Percentiles rank a stretch among this genome's conserved stretches.
phyloP scores from a whole-genome alignment of 2,329 filamentous ascomycete genomes.

The Fusarium phyllophilum region DNA sequence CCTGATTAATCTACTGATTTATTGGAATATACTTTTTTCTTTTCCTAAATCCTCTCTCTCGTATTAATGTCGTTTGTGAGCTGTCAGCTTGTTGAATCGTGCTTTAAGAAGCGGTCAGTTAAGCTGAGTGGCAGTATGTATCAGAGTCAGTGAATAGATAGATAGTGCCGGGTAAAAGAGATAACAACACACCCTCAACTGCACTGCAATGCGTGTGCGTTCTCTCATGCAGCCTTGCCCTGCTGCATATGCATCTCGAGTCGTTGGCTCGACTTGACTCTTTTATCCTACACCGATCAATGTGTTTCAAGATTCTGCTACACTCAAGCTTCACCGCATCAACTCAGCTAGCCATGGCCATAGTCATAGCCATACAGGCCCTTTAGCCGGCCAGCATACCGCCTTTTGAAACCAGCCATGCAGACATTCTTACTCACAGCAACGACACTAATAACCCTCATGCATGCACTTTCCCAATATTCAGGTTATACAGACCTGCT shows the following conservation, averaged over 20 bases:
- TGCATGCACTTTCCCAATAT: slow-evolving; percentile 16
- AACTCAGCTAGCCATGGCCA: not conserved
- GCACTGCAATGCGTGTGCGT: not conserved
- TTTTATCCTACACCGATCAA: slow-evolving; percentile 34
- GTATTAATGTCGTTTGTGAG: slow-evolving; percentile 23
- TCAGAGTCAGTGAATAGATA: not conserved
- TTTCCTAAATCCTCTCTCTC: not conserved
- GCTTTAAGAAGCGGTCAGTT: slow-evolving; percentile 29
- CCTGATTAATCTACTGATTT: not conserved
- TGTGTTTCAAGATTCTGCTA: slow-evolving; percentile 28
- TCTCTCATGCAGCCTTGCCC: slow-evolving; percentile 23
- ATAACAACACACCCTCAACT: slow-evolving; percentile 30
- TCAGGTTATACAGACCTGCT: slow-evolving; percentile 7
- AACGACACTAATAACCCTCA: not conserved
- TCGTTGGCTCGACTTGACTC: not conserved
- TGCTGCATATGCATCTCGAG: slow-evolving; percentile 13
- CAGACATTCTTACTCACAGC: slow-evolving; percentile 17
- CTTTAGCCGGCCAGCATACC: slow-evolving; percentile 25
- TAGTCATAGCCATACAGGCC: slow-evolving; percentile 1
- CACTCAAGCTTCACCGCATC: slow-evolving; percentile 31
- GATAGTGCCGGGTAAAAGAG: slow-evolving; percentile 7
- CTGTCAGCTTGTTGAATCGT: slow-evolving; percentile 25
- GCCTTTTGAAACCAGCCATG: slow-evolving; percentile 36
- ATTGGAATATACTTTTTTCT: not conserved
- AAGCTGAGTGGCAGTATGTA: not conserved